Evolutionary conservation across 192 early-diverging fungal genomes (phyloP), one percentile per base, ranked within the genome.

Genomic region (Phycomyces blakesleeanus): DNA sequence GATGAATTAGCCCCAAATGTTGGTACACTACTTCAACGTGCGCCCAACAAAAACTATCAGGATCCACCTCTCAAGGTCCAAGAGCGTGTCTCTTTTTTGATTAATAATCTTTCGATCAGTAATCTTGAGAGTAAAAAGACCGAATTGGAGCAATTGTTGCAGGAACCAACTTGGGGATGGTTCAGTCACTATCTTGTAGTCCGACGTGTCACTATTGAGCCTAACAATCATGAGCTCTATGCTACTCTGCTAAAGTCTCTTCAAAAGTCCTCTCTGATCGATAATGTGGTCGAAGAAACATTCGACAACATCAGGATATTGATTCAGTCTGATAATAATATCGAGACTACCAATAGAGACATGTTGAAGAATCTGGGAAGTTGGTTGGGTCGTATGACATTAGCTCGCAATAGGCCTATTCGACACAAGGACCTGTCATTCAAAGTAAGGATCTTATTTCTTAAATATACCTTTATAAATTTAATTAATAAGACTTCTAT

Each of bases 51-150:
- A 37, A 37, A 60, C 16, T 63, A 53, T n/a, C 55, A 70, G n/a
- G 63, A 42, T 15, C 62, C 62, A 44, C 25, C 62, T 14, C 44
- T 55, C 8, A 57, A 59, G 27, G 26, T 70, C 18, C 84, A 89
- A 70, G 97, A 99, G 72, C 95, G 94, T 71, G 91, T 99, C 24
- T 84, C 93, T n/a, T 99, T 99, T 75, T 91, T 93, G 21, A 85
- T 99, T 75, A 99, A 99, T 81, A 99, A 99, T 59, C 72, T 99
- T 21, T 88, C 94, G 26, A 79, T 81, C 47, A 88, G 81, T 65
- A 99, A 97, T 68, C 64, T 98, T 6, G 85, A 84, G 1, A 77
- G 78, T 18, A 98, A 98, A 78, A 78, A 80, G 7, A 55, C 77
- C 0, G 90, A 93, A 57, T 89, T 94, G 74, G 82, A 79, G 47